phyloP scores from a whole-genome alignment of 345 rosid genomes.

The Acer campestre region DNA sequence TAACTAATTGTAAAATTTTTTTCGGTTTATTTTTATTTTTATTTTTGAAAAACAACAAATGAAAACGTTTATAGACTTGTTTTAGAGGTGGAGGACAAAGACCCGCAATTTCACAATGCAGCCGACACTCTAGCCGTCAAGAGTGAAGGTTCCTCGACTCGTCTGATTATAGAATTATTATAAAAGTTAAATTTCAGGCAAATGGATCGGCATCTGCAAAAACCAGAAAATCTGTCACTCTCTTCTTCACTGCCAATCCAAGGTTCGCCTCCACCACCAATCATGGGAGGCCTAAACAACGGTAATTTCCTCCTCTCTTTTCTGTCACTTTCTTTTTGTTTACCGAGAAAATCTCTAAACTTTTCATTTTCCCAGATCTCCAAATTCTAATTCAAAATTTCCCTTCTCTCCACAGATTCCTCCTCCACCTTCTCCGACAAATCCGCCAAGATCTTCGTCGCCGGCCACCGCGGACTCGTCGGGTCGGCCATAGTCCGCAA shows the following conservation, averaged over 20 bases:
- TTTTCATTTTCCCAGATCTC: neutral
- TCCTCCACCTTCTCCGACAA: slow-evolving; percentile 59
- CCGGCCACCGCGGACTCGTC: slow-evolving; percentile 93
- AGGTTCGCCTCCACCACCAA: neutral
- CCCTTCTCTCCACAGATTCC: slow-evolving; percentile 2
- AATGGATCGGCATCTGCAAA: neutral
- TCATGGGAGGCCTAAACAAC: slow-evolving; percentile 9
- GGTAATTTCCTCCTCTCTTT: neutral
- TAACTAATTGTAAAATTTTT: no score
- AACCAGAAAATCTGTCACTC: neutral
- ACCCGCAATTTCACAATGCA: no score
- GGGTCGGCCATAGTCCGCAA: slow-evolving; percentile 90
- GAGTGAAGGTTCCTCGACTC: no score
- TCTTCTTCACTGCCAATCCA: neutral
- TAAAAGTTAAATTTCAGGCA: neutral
- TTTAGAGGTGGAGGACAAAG: no score
- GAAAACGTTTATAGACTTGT: no score
- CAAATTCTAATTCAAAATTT: neutral
- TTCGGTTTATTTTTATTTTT: no score
- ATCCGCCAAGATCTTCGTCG: slow-evolving; percentile 86
- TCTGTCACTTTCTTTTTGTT: neutral
- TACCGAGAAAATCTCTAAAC: neutral
- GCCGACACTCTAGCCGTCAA: no score
- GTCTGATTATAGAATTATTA: no score
- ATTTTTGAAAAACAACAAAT: no score